Evolutionary conservation across 208 protist species (phyloP), one percentile per base, ranked within the genome.

Genomic region (Acanthamoeba rhysodes): DNA sequence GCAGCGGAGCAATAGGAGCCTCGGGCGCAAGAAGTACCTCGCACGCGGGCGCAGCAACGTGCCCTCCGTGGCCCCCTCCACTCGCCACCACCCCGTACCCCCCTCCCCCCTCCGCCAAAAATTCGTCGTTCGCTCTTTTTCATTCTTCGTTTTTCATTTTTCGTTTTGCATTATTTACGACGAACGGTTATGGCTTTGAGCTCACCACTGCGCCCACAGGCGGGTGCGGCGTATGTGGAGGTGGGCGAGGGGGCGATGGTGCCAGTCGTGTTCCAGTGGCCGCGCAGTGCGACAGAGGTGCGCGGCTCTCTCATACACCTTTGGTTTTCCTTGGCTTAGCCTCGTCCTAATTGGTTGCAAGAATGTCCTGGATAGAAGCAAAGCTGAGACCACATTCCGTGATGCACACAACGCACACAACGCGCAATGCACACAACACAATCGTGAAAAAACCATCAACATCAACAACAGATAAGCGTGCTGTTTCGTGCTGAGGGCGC

Each of bases 211-310:
- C 20, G 74, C 12, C 3, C 64, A 72, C 34, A 45, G 68, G 32
- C 32, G 5, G 18, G 18, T 29, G n/a, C 32, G 24, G 68, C 68
- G 29, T 50, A 85, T 24, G 14, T 59, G 41, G 76, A 85, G 34
- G 76, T 85, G 34, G 48, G 45, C 18, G 20, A 12, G 4, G 37
- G 20, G 18, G 8, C 48, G 7, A 12, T 59, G 16, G 76, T 85
- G 48, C 76, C 76, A 1, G 76, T 85, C 22, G 76, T 85, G 76
- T 85, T 85, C 22, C 76, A 85, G 27, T 85, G 76, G 76, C 76
- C 76, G 6, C 16, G 29, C 16, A 59, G 76, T 59, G 76, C 76
- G 5, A 59, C 76, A 7, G 76, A 85, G 76, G 76, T 85, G 48
- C 16, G 62, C 62, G 9, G 12, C 59, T 18, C 12, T 55, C 50